These are phyloP conservation scores for Echinochloa phyllopogon DNA, from an alignment of 176 grass and related monocot genomes.

Conservation along the genomic window DNA sequence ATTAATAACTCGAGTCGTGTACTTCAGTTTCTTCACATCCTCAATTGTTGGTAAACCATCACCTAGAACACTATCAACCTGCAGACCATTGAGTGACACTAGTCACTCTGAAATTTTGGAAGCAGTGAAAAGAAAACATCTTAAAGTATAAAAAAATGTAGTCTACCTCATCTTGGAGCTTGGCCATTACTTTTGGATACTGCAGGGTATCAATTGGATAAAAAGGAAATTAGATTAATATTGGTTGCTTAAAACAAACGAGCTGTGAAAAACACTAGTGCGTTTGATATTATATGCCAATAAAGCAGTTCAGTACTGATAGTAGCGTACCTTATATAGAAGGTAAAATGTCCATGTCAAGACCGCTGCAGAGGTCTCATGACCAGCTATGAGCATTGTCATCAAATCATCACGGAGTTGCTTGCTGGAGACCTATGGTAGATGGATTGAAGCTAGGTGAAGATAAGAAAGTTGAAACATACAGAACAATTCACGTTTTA, in stretches of 20 bases:
- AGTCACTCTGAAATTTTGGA: constrained; percentile 13
- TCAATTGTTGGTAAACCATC: constrained; percentile 79
- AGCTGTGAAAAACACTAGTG: neutral
- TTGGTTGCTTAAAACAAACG: neutral
- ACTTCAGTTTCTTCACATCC: constrained; percentile 89
- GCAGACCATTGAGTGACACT: constrained; percentile 35
- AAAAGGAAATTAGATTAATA: neutral
- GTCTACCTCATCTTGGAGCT: constrained; percentile 92
- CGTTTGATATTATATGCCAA: constrained; percentile 28
- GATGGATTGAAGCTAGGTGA: constrained; percentile 35
- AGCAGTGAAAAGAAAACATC: neutral
- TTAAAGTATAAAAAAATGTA: constrained; percentile 47
- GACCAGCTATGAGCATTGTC: constrained; percentile 96
- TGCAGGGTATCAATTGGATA: constrained; percentile 48
- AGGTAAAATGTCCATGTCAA: constrained; percentile 99
- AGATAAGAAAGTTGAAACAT: constrained; percentile 4
- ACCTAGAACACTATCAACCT: constrained; percentile 90
- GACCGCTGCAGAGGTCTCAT: constrained; percentile 95
- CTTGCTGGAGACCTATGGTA: constrained; percentile 87
- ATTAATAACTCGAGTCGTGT: constrained; percentile 93
- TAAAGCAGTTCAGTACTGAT: neutral
- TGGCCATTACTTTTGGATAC: constrained; percentile 83
- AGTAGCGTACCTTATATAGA: constrained; percentile 71
- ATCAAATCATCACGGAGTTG: constrained; percentile 96
- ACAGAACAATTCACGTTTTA: neutral